phyloP scores from a whole-genome alignment of 805 yeast genomes.

The Barnettozyma salicaria region DNA sequence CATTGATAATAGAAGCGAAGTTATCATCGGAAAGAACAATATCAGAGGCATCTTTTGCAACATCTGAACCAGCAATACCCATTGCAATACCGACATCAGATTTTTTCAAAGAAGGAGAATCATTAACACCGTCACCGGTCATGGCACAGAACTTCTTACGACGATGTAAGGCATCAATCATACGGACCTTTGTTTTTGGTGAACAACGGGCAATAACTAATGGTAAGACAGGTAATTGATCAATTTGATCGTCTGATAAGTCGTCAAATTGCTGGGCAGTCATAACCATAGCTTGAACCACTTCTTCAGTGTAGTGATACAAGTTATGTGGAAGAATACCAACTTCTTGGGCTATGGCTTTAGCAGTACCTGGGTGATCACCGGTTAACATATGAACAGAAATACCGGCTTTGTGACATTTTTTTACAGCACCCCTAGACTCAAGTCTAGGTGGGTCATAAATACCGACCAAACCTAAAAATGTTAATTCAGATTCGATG shows the following conservation, averaged over 20 bases:
- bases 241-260: slow-evolving; percentile 55
- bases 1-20: slow-evolving; percentile 72
- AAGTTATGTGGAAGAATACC: slow-evolving; percentile 65
- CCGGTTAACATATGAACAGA: slow-evolving; percentile 80
- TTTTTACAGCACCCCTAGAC: slow-evolving; percentile 56
- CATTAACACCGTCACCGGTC: slow-evolving; percentile 85
- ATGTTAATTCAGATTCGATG: slow-evolving; percentile 49
- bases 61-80: slow-evolving; percentile 80
- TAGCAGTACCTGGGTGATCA: slow-evolving; percentile 74
- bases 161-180: slow-evolving; percentile 71
- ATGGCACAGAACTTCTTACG: slow-evolving; percentile 63
- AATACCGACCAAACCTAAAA: slow-evolving; percentile 68
- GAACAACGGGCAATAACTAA: slow-evolving; percentile 79
- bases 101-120: slow-evolving; percentile 68
- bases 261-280: slow-evolving; percentile 68
- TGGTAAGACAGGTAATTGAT: slow-evolving; percentile 58
- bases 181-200: slow-evolving; percentile 74
- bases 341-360: slow-evolving; percentile 75
- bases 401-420: slow-evolving; percentile 70
- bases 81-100: slow-evolving; percentile 82
- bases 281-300: slow-evolving; percentile 64
- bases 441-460: slow-evolving; percentile 77
- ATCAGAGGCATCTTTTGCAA: slow-evolving; percentile 79
- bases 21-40: slow-evolving; percentile 72
- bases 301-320: slow-evolving; percentile 48